These are phyloP conservation scores for Trametes hirsuta DNA, from an alignment of 1,284 basidiomycete species.

Conservation along the genomic window DNA sequence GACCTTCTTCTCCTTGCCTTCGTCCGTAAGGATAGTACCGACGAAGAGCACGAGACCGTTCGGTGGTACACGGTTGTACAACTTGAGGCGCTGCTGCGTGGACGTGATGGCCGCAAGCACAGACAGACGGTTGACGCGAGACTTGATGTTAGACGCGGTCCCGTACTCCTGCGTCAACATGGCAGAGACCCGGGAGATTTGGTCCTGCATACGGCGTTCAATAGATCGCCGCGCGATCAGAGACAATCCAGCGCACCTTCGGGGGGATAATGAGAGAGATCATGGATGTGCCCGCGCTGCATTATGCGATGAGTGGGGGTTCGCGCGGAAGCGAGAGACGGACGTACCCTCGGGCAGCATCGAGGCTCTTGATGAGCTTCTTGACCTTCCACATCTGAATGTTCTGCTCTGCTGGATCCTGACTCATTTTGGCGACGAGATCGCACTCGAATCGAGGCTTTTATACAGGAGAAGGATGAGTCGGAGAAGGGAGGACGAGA, in stretches of 20 bases:
- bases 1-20: slow-evolving; percentile 99
- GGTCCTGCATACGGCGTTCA: slow-evolving; percentile 62
- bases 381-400: slow-evolving; percentile 98
- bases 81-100: slow-evolving; percentile 97
- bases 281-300: slow-evolving; percentile 96
- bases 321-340: slow-evolving; percentile 10
- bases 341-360: slow-evolving; percentile 84
- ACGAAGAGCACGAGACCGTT: slow-evolving; percentile 98
- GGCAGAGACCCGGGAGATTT: slow-evolving; percentile 91
- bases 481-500: slow-evolving; percentile 3
- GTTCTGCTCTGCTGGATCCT: slow-evolving; percentile 83
- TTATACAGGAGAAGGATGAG: slow-evolving; percentile 6
- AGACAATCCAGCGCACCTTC: slow-evolving; percentile 59
- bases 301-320: slow-evolving; percentile 23
- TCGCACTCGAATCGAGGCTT: slow-evolving; percentile 15
- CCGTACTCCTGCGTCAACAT: slow-evolving; percentile 99
- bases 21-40: slow-evolving; percentile 97
- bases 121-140: slow-evolving; percentile 96
- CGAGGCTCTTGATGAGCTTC: slow-evolving; percentile 96
- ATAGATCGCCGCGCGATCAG: slow-evolving; percentile 20
- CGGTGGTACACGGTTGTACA: slow-evolving; percentile 95
- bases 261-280: slow-evolving; percentile 98
- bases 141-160: slow-evolving; percentile 99
- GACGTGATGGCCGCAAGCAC: slow-evolving; percentile 98
- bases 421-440: slow-evolving; percentile 60